Base-by-base conservation (phyloP, 2,329 filamentous ascomycete genomes). In the Cryphonectria nitschkei region DNA sequence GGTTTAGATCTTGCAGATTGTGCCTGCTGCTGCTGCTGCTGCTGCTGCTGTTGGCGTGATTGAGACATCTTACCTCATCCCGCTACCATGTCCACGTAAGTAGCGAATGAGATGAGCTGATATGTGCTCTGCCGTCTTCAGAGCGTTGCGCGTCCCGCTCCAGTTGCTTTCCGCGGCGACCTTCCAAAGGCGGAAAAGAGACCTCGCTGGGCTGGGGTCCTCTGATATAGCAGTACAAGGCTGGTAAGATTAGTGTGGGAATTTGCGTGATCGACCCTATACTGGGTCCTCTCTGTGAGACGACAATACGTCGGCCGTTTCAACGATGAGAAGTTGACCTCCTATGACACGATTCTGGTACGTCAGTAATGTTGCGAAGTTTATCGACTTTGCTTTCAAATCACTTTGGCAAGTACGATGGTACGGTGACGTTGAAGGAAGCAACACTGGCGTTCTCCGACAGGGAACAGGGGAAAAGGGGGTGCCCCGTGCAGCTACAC, bases 11-110 rank as follows among this genome's bases (percentile, higher is more conserved):
- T 82, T 74, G 78, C 65, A 11, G 58, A 29, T 65, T n/a, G 61
- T 5, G 61, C 9, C 37, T 26, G n/a, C 61, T 64, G 56, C 46
- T 58, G 50, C 75, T 89, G 86, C 66, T 84, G 83, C 43, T 78
- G 74, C 72, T 41, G 41, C 75, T 89, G 86, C 66, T 84, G 81
- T 76, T 84, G 83, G 41, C 78, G 74, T 73, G 80, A 79, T 74
- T 81, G 79, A 74, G 82, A 80, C 82, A 84, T 84, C 63, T 71
- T 71, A 71, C 70, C 46, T 67, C 70, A 71, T 71, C 70, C 26
- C 54, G 13, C 54, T 32, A 58, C 11, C 14, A 5, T 3, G 11
- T 2, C 26, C 54, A 29, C 52, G 61, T 56, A 56, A 29, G 5
- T 14, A 56, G 54, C 54, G 54, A 58, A 50, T 50, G 46, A 50